phyloP scores from a whole-genome alignment of 1,284 basidiomycete species.

The Ganoderma resinaceum region DNA sequence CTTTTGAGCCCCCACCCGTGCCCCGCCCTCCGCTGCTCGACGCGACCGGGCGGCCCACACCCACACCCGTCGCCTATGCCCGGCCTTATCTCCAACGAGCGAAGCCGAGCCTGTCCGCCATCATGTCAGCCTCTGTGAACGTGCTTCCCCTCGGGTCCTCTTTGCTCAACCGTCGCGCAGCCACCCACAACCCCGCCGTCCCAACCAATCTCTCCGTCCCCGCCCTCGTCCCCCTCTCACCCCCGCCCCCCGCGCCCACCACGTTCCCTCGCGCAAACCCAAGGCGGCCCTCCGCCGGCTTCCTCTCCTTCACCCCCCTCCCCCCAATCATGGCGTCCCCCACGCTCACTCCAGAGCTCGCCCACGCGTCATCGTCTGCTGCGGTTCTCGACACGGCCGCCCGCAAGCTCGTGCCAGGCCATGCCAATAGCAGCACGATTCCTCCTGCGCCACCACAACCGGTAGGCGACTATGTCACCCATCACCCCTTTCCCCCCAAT shows the following conservation, averaged over 20 bases:
- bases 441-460: not conserved
- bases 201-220: slow-evolving; percentile 23
- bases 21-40: slow-evolving; percentile 9
- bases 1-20: slow-evolving; percentile 7
- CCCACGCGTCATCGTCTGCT: slow-evolving; percentile 23
- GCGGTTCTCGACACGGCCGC: slow-evolving; percentile 20
- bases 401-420: slow-evolving; percentile 7
- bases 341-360: slow-evolving; percentile 53
- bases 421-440: slow-evolving; percentile 11
- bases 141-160: slow-evolving; percentile 25
- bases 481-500: slow-evolving; percentile 36
- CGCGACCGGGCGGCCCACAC: slow-evolving; percentile 6
- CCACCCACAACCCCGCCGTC: slow-evolving; percentile 20
- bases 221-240: slow-evolving; percentile 15
- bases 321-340: slow-evolving; percentile 67
- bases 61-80: slow-evolving; percentile 6
- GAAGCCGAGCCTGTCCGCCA: slow-evolving; percentile 14
- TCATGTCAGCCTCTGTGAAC: slow-evolving; percentile 31
- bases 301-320: slow-evolving; percentile 55
- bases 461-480: slow-evolving; percentile 16
- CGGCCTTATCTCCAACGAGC: slow-evolving; percentile 23
- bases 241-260: slow-evolving; percentile 24
- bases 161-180: slow-evolving; percentile 32
- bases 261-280: slow-evolving; percentile 18
- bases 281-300: slow-evolving; percentile 23